Conservation (phyloP, 306 rosid species). For the Dryas drummondii region DNA sequence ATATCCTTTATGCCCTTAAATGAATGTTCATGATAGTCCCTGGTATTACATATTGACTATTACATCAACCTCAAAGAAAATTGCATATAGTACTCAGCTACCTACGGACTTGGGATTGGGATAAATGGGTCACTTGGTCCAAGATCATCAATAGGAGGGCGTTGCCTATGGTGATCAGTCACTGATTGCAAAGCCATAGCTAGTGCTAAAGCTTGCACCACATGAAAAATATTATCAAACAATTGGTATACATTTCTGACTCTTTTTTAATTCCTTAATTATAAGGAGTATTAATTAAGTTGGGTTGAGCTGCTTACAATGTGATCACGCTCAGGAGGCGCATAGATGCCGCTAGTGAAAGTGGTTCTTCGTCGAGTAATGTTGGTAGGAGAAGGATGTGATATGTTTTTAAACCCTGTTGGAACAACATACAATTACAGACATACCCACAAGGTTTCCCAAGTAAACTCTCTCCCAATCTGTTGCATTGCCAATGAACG, state of each 20-base stretch:
- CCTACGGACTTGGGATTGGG: slow-evolving; percentile 11
- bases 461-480: slow-evolving; percentile 86
- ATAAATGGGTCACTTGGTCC: slow-evolving; percentile 41
- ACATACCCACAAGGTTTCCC: slow-evolving; percentile 79
- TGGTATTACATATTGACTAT: too few relatives aligned
- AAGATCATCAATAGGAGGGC: slow-evolving; percentile 65
- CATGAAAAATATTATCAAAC: not conserved
- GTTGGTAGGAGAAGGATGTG: slow-evolving; percentile 46
- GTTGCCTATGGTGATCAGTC: slow-evolving; percentile 67
- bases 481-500: slow-evolving; percentile 81
- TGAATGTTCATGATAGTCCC: too few relatives aligned
- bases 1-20: too few relatives aligned
- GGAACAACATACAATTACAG: slow-evolving; percentile 63
- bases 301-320: slow-evolving; percentile 35
- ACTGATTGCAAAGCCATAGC: slow-evolving; percentile 77
- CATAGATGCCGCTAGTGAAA: slow-evolving; percentile 67
- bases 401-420: slow-evolving; percentile 58
- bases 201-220: slow-evolving; percentile 56
- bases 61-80: too few relatives aligned
- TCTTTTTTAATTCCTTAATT: not conserved
- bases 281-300: too few relatives aligned
- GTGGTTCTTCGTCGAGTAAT: slow-evolving; percentile 50
- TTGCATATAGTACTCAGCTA: too few relatives aligned
- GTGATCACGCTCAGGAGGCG: slow-evolving; percentile 68
- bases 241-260: not conserved